phyloP scores from a whole-genome alignment of 495 filamentous ascomycete genomes.

The Trichocladium antarcticum region DNA sequence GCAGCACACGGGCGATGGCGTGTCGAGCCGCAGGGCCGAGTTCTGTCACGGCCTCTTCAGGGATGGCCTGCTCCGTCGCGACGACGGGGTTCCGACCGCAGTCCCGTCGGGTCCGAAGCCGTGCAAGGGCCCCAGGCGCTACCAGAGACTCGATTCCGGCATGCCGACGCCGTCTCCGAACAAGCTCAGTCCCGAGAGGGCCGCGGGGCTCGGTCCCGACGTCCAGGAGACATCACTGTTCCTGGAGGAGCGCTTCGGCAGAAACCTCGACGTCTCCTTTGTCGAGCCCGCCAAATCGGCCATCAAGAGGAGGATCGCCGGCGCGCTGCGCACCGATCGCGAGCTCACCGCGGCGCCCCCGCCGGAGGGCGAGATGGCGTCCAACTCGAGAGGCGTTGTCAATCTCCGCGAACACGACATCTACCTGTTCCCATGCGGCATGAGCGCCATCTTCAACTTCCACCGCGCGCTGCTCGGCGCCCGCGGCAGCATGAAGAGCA shows the following conservation, averaged over 20 bases:
- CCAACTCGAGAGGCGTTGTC: constrained; percentile 45
- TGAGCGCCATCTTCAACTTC: constrained; percentile 87
- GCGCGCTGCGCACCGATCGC: constrained; percentile 62
- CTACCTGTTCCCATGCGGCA: constrained; percentile 77
- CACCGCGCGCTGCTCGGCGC: constrained; percentile 60
- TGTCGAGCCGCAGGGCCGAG: constrained; percentile 84
- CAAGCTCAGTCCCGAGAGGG: constrained; percentile 3
- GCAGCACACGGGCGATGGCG: constrained; percentile 92
- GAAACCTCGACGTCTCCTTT: constrained; percentile 71
- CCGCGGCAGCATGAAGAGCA: constrained; percentile 51
- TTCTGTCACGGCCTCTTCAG: constrained; percentile 68
- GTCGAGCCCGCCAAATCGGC: constrained; percentile 75
- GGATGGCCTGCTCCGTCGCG: constrained; percentile 55
- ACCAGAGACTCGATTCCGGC: constrained; percentile 47
- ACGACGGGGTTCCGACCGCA: constrained; percentile 21
- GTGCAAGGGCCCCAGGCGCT: constrained; percentile 58
- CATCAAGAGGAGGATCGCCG: constrained; percentile 77
- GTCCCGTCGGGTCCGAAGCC: constrained; percentile 29
- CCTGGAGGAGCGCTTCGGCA: constrained; percentile 88
- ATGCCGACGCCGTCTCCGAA: constrained; percentile 8
- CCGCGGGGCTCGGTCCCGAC: constrained; percentile 23
- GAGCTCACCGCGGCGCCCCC: constrained; percentile 42
- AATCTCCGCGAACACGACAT: constrained; percentile 81
- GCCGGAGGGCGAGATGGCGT: constrained; percentile 25
- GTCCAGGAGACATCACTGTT: constrained; percentile 59